Evolutionary conservation across 2,329 filamentous ascomycete species (phyloP), one percentile per base, ranked within the genome.

Genomic region (Sclerotinia spermophila): DNA sequence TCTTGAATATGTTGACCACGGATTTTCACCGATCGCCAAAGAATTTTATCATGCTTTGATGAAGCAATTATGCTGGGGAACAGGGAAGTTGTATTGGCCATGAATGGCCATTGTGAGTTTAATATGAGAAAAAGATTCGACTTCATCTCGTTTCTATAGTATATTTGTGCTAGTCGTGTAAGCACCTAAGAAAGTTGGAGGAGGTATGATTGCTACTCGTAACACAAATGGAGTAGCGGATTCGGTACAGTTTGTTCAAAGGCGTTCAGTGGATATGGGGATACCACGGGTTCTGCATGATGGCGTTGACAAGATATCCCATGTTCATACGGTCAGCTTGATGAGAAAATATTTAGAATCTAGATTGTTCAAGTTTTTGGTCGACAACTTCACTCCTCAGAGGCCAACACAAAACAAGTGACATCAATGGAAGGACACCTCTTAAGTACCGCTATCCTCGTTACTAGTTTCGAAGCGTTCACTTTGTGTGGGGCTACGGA

Each of bases 191-290:
- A 24, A 30, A 0, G 38, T 40, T 65, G 15, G 24, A 21, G 2
- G 10, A 27, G 8, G 24, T 27, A 64, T 64, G 24, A 64, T 64
- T 51, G 7, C 33, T 51, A 13, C 44, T 17, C 5, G 15, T 30
- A n/a, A 27, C 24, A 15, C 40, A 45, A 33, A 44, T 27, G 27
- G 42, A 30, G 42, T 15, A 33, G 11, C 7, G n/a, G 17, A 69
- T 53, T 38, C 8, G 56, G 11, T 42, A 62, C 6, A 48, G 19
- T 45, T 21, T 30, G 19, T n/a, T 53, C 11, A 8, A 51, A 11
- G 67, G 67, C 56, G 67, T 69, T 69, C 19, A 33, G 56, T 69
- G 67, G 40, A 69, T 42, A 44, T 44, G 33, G 56, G 56, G 21
- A 69, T 69, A 69, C 67, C 67, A 62, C 33, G 67, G 67, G 67